phyloP scores from a whole-genome alignment of 129 eudicot genomes.

The carrot (Daucus carota) region DH1_v3.0 NC_030384.2:31087001-31087500 shows the following conservation, averaged over 20 bases:
- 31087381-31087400: neutral
- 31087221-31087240: neutral
- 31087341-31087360: neutral
- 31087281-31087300: neutral
- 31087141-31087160: neutral
- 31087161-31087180: neutral
- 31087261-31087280: neutral
- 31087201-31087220: neutral
- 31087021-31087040: neutral
- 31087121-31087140: neutral
- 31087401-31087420: neutral
- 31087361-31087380: neutral
- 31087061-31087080: neutral
- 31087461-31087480: neutral
- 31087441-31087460: neutral
- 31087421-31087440: neutral
- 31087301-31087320: neutral
- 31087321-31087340: neutral
- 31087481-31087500: neutral
- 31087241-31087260: neutral
- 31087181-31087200: neutral
- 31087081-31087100: neutral
- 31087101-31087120: conserved; percentile 1
- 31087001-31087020: neutral
- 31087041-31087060: neutral